phyloP scores from a whole-genome alignment of 1,284 basidiomycete genomes.

The Sporisorium graminicola region DNA sequence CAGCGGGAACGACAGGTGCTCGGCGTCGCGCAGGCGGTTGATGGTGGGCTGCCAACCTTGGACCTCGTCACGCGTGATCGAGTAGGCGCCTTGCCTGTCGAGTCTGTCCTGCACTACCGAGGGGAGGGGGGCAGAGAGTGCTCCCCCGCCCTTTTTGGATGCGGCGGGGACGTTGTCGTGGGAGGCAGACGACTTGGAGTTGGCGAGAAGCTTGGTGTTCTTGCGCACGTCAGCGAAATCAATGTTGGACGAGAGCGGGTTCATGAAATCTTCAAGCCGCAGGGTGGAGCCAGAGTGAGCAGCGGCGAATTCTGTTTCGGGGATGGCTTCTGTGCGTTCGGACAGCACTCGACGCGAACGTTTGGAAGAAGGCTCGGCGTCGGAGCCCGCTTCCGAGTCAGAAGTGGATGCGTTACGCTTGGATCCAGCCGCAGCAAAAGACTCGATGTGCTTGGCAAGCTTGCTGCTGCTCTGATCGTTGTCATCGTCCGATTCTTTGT shows the following conservation, averaged over 20 bases:
- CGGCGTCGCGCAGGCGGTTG: constrained; percentile 75
- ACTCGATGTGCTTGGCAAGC: constrained; percentile 45
- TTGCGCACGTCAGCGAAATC: constrained; percentile 53
- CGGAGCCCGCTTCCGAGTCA: constrained; percentile 34
- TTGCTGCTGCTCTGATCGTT: constrained; percentile 43
- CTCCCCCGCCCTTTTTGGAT: constrained; percentile 74
- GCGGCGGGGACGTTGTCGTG: constrained; percentile 73
- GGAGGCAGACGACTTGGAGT: constrained; percentile 1
- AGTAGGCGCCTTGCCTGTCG: constrained; percentile 93
- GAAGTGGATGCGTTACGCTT: constrained; percentile 21
- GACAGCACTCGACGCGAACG: constrained; percentile 77
- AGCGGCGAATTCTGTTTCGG: constrained; percentile 74
- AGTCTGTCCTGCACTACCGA: constrained; percentile 87
- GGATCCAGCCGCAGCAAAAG: constrained; percentile 38
- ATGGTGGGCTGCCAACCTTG: constrained; percentile 94
- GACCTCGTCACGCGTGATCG: constrained; percentile 89
- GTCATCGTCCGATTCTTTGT: constrained; percentile 33
- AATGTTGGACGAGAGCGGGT: constrained; percentile 73
- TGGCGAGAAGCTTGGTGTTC: constrained; percentile 49
- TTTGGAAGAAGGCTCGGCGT: constrained; percentile 34
- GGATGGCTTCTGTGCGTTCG: constrained; percentile 81
- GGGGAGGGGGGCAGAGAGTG: constrained; percentile 86
- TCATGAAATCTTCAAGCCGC: constrained; percentile 79
- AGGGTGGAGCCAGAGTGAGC: constrained; percentile 35
- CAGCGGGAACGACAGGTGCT: constrained; percentile 90